Conservation (phyloP, 345 rosid species). For the Crucihimalaya himalaica region DNA sequence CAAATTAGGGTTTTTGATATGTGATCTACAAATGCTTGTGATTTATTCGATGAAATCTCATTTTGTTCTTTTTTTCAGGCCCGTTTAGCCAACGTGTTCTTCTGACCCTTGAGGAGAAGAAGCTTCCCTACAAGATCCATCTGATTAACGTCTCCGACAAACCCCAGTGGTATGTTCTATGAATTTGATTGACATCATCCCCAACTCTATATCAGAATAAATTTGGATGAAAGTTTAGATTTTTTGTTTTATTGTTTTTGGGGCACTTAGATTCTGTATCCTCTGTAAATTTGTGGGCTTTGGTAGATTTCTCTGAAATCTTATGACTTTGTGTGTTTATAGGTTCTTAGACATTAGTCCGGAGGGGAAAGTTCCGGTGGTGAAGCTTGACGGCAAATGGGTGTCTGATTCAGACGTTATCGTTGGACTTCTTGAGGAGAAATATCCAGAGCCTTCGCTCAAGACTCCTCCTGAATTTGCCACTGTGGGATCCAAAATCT, state of each 20-base stretch:
- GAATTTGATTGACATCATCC: slow-evolving; percentile 36
- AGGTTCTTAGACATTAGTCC: slow-evolving; percentile 82
- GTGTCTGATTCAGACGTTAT: slow-evolving; percentile 83
- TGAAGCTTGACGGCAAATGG: slow-evolving; percentile 84
- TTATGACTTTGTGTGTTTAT: neutral
- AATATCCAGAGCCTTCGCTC: slow-evolving; percentile 73
- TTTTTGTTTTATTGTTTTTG: neutral
- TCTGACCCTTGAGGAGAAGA: slow-evolving; percentile 89
- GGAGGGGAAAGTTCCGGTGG: slow-evolving; percentile 79
- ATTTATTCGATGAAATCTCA: neutral
- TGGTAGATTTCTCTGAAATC: slow-evolving; percentile 12
- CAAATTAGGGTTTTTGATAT: slow-evolving; percentile 1
- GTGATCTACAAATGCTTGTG: neutral
- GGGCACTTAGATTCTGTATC: neutral
- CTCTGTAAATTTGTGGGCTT: neutral
- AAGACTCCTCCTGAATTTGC: slow-evolving; percentile 66
- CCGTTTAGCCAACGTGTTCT: slow-evolving; percentile 73
- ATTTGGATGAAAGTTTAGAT: neutral
- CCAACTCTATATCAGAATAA: too few species aligned
- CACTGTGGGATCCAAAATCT: slow-evolving; percentile 72
- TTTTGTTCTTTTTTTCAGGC: slow-evolving; percentile 51
- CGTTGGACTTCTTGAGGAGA: slow-evolving; percentile 77
- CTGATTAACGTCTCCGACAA: slow-evolving; percentile 58
- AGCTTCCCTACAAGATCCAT: slow-evolving; percentile 55
- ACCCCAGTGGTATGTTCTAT: slow-evolving; percentile 73